Conservation (phyloP, 225 moss, liverwort and hornwort genomes). For the Anthoceros angustus region DNA sequence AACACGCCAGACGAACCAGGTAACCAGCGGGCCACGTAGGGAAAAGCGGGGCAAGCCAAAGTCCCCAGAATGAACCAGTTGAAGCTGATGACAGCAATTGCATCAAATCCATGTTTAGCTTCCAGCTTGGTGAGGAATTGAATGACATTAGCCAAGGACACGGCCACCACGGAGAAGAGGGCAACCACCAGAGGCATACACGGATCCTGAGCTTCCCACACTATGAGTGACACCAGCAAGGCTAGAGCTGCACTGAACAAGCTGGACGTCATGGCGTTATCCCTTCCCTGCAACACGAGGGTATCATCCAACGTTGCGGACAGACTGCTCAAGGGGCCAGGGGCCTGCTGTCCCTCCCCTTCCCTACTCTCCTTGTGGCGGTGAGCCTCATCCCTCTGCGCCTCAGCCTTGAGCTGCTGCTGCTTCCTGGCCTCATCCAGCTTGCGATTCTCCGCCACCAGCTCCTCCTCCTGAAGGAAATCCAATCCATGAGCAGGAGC, state of each 20-base stretch:
- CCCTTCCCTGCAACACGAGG: constrained; percentile 16
- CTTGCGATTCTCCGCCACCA: neutral
- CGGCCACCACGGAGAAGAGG: constrained; percentile 45
- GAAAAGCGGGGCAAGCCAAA: constrained; percentile 40
- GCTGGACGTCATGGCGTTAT: constrained; percentile 44
- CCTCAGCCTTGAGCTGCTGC: neutral
- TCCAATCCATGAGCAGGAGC: neutral
- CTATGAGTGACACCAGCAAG: constrained; percentile 48
- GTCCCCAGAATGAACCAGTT: constrained; percentile 69
- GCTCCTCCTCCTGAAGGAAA: neutral
- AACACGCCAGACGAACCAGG: neutral
- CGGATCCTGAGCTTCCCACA: constrained; percentile 55
- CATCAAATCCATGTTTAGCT: constrained; percentile 35
- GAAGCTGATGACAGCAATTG: constrained; percentile 45
- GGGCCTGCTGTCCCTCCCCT: too few species aligned
- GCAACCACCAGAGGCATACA: constrained; percentile 51
- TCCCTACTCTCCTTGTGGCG: too few species aligned
- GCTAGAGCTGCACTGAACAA: constrained; percentile 59
- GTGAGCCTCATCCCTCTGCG: neutral
- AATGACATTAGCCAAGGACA: constrained; percentile 45
- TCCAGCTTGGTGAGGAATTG: constrained; percentile 35
- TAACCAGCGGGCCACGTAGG: constrained; percentile 24
- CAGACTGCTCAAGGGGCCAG: neutral
- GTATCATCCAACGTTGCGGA: constrained; percentile 8
- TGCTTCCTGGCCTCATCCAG: neutral